A percentile compares a stretch with the other conserved stretches of the same genome.
Evolutionary conservation across 2,329 filamentous ascomycete genomes (phyloP).

Genomic region (Claviceps digitariae): DNA sequence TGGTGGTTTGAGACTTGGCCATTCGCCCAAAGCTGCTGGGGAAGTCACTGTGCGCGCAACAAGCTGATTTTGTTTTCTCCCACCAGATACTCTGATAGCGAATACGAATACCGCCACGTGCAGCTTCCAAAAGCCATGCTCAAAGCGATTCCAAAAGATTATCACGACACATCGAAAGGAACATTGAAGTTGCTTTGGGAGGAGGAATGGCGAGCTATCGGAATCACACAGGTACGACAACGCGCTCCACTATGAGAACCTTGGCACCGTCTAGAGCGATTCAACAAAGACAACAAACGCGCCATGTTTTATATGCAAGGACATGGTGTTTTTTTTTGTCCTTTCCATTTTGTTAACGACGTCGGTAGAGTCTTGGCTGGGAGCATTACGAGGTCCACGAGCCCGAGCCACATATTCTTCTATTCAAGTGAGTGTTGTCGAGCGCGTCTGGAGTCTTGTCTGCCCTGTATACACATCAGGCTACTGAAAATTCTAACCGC

Average conservation of each 20-base stretch:
- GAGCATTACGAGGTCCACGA: slow-evolving; percentile 99
- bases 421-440: slow-evolving; percentile 65
- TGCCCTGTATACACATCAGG: not conserved
- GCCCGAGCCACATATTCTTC: slow-evolving; percentile 91
- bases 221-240: slow-evolving; percentile 76
- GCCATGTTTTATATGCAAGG: not conserved
- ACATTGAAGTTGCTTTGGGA: slow-evolving; percentile 96
- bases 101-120: slow-evolving; percentile 95
- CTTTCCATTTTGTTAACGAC: not conserved
- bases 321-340: not conserved
- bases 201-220: slow-evolving; percentile 93
- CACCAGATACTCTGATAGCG: slow-evolving; percentile 73
- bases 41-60: slow-evolving; percentile 1
- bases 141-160: slow-evolving; percentile 89
- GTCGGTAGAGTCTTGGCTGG: slow-evolving; percentile 79
- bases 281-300: not conserved
- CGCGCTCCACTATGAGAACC: not conserved
- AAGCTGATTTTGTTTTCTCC: not conserved
- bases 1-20: not conserved
- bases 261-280: not conserved
- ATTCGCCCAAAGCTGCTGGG: not conserved
- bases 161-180: slow-evolving; percentile 78
- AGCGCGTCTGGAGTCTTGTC: not conserved
- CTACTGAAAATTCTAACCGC: not conserved
- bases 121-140: slow-evolving; percentile 97